phyloP scores from a whole-genome alignment of 495 filamentous ascomycete genomes.

The Trypethelium eluteriae region DNA sequence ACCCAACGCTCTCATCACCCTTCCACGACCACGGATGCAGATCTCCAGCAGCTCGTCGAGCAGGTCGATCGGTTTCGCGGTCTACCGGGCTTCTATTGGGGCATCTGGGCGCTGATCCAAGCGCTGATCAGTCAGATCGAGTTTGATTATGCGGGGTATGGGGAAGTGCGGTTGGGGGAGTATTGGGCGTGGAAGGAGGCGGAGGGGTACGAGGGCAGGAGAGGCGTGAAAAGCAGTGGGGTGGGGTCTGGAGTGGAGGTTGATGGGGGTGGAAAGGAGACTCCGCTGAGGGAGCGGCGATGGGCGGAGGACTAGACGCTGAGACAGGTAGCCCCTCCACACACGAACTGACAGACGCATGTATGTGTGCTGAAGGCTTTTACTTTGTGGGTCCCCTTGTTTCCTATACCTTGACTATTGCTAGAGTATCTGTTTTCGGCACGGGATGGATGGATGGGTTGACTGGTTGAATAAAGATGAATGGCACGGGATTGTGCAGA shows the following conservation, averaged over 20 bases:
- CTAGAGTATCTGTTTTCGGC: no score
- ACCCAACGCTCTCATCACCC: no score
- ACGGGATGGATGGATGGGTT: no score
- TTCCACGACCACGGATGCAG: no score
- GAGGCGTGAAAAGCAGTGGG: conserved; percentile 46
- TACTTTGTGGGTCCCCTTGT: not conserved
- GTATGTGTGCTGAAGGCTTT: not conserved
- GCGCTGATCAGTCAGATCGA: conserved; percentile 91
- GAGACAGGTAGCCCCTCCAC: not conserved
- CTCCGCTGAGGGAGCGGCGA: conserved; percentile 67
- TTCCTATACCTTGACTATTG: not conserved
- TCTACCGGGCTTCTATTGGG: conserved; percentile 85
- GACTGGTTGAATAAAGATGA: no score
- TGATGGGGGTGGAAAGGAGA: conserved; percentile 35
- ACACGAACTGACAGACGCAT: not conserved
- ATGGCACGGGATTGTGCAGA: no score
- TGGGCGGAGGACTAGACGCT: conserved; percentile 57
- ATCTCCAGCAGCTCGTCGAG: conserved; percentile 56
- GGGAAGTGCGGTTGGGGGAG: conserved; percentile 77
- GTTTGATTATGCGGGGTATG: conserved; percentile 93
- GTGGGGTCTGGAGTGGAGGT: conserved; percentile 13
- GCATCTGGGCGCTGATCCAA: conserved; percentile 95
- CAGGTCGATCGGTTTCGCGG: conserved; percentile 87
- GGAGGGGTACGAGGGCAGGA: conserved; percentile 51
- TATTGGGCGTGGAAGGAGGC: conserved; percentile 81